These are phyloP conservation scores for Boletus sp. DNA, from an alignment of 1,284 basidiomycete genomes.

Conservation along the genomic window DNA sequence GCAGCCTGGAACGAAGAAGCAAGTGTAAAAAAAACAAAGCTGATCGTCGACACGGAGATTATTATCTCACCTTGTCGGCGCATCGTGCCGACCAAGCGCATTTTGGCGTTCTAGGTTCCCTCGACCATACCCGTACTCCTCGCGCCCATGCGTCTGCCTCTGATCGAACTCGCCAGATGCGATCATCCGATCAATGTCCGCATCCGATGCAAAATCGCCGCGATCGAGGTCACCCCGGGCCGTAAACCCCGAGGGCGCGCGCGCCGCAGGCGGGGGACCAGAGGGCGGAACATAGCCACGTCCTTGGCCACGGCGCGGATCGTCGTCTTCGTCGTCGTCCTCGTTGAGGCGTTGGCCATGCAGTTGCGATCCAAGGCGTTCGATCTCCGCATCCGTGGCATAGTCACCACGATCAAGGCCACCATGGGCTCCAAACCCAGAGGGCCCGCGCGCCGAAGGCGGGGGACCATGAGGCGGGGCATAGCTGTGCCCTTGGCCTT, in stretches of 20 bases:
- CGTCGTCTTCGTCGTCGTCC: constrained; percentile 7
- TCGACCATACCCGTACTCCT: neutral
- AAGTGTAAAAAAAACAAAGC: neutral
- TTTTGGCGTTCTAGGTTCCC: neutral
- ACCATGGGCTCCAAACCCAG: constrained; percentile 7
- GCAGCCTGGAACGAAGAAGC: neutral
- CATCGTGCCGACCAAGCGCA: constrained; percentile 9
- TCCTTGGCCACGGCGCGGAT: neutral
- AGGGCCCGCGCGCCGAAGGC: neutral
- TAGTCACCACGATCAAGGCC: constrained; percentile 28
- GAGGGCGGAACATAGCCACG: constrained; percentile 6
- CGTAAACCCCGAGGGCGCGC: neutral
- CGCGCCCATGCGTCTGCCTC: neutral
- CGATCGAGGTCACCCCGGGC: constrained; percentile 23
- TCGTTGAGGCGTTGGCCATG: neutral
- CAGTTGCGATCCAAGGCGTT: constrained; percentile 15
- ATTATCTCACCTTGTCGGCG: constrained; percentile 19
- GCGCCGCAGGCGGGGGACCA: constrained; percentile 6
- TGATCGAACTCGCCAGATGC: constrained; percentile 11
- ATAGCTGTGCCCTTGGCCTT: neutral
- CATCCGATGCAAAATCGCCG: constrained; percentile 29
- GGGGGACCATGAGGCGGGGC: constrained; percentile 15
- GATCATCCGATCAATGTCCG: constrained; percentile 25
- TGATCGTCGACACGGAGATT: neutral
- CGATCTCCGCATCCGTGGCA: constrained; percentile 27